These are phyloP conservation scores for Psophocarpus tetragonolobus DNA, from an alignment of 306 rosid species.

Conservation along the genomic window DNA sequence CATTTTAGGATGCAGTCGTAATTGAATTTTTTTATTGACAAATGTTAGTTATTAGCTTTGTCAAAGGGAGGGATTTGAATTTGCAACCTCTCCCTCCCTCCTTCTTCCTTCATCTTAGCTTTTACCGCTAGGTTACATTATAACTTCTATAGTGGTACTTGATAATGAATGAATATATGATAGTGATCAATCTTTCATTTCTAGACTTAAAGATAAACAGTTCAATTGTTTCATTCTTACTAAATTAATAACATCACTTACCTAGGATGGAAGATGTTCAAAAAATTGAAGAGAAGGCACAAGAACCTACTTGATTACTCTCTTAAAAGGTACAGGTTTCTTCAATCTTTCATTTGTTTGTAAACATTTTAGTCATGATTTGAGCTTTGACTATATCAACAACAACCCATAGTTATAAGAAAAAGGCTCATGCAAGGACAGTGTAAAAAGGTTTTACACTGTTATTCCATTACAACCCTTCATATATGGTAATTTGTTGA, in stretches of 20 bases:
- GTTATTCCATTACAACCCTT: no score
- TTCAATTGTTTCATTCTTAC: conserved; percentile 22
- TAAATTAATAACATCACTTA: conserved; percentile 11
- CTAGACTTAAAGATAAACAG: conserved; percentile 15
- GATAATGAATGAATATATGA: conserved; percentile 6
- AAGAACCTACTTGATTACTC: conserved; percentile 36
- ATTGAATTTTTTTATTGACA: no score
- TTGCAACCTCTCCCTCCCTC: no score
- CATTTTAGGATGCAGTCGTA: no score
- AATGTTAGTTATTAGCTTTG: no score
- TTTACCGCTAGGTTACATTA: no score
- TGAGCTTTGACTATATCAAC: neutral
- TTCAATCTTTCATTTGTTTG: conserved; percentile 25
- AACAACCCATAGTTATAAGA: neutral
- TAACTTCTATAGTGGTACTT: no score
- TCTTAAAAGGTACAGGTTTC: conserved; percentile 48
- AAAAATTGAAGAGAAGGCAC: conserved; percentile 39
- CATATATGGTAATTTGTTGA: no score
- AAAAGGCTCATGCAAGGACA: no score
- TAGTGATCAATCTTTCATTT: conserved; percentile 4
- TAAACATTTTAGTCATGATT: conserved; percentile 2
- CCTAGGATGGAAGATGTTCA: conserved; percentile 55
- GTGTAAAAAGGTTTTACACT: no score
- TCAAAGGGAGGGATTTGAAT: no score
- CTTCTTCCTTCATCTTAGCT: no score